Percentiles rank a stretch among this genome's conserved stretches.
These are phyloP conservation scores for Globisporangium middletonii DNA, from an alignment of 352 stramenopile species.

Conservation along the genomic window DNA sequence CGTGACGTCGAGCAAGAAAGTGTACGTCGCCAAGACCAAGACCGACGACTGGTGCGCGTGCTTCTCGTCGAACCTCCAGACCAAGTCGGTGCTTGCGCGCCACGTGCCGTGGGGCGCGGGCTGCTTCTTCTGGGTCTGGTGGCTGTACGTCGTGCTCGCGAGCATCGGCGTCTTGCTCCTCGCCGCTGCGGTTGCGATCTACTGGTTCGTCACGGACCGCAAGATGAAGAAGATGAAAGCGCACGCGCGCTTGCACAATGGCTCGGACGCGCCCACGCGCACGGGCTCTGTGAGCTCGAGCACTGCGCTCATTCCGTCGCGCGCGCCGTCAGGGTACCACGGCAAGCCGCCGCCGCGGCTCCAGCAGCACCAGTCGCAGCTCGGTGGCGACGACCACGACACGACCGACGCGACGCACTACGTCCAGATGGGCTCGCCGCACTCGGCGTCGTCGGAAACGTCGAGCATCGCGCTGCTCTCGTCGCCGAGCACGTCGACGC, in stretches of 20 bases:
- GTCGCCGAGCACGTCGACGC: constrained; percentile 22
- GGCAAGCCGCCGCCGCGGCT: constrained; percentile 14
- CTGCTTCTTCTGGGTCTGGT: constrained; percentile 86
- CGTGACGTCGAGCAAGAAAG: constrained; percentile 69
- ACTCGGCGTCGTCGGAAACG: constrained; percentile 37
- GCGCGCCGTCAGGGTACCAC: constrained; percentile 18
- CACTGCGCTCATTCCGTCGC: constrained; percentile 20
- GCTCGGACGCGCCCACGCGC: constrained; percentile 18
- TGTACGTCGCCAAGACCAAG: constrained; percentile 32
- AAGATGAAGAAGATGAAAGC: constrained; percentile 37
- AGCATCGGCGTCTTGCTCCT: constrained; percentile 50
- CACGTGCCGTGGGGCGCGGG: constrained; percentile 50
- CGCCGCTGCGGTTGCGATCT: constrained; percentile 48
- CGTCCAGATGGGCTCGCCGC: constrained; percentile 51
- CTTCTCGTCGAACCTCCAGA: constrained; percentile 59
- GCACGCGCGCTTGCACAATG: constrained; percentile 14
- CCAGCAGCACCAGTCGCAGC: constrained; percentile 21
- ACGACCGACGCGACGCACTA: constrained; percentile 11
- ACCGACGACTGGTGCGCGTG: constrained; percentile 60
- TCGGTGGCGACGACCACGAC: constrained; percentile 3
- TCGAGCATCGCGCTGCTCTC: constrained; percentile 67
- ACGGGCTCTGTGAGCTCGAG: constrained; percentile 20
- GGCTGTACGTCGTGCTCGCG: constrained; percentile 77
- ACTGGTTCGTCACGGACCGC: constrained; percentile 45
- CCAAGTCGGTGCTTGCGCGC: constrained; percentile 45